Base-by-base conservation (phyloP, 805 yeast genomes). In the Schizosaccharomyces cryophilus region DNA sequence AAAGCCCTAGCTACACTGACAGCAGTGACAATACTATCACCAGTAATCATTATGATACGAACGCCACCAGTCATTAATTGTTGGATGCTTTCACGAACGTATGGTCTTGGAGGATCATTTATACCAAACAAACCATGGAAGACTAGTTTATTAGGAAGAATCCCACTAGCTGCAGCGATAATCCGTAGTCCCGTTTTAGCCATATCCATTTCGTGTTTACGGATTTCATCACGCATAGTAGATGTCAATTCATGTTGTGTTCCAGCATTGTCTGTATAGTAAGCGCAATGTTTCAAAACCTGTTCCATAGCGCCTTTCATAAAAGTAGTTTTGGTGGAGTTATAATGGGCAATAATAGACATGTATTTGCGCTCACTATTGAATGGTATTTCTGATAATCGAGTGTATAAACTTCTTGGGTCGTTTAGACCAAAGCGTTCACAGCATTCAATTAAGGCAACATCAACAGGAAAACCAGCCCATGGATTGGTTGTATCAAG, bases 41-140 rank as follows among this genome's bases (percentile, higher is more conserved):
- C 96, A 7, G 99, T 93, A 65, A 93, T 90, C 97, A 93, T 93
- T 60, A 93, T 86, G n/a, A 93, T 87, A 68, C 87, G 95, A 54
- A 93, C 98, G 55, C 97, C 95, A 64, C 97, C 96, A 68, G 82
- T 82, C 75, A 88, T 77, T 62, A 93, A 76, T 64, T 81, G 76
- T 47, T 85, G 78, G 62, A 93, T 79, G 1, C 96, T 85, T 60
- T 77, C 74, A 59, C 80, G 78, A 3, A 93, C 97, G 64, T 84
- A 82, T 9, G 89, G 84, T 68, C 98, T 80, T 62, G 99, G 99
- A 9, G 99, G 99, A 72, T 93, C 99, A 67, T 87, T 87, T 95
- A 93, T 88, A 62, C 96, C 97, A 64, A 87, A 77, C 56, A 93
- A 73, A 13, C 99, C 99, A 65, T 85, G 78, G 68, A 90, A 90